Evolutionary conservation across 2,329 filamentous ascomycete genomes (phyloP).

Genomic region (Fusarium dlaminii): DNA sequence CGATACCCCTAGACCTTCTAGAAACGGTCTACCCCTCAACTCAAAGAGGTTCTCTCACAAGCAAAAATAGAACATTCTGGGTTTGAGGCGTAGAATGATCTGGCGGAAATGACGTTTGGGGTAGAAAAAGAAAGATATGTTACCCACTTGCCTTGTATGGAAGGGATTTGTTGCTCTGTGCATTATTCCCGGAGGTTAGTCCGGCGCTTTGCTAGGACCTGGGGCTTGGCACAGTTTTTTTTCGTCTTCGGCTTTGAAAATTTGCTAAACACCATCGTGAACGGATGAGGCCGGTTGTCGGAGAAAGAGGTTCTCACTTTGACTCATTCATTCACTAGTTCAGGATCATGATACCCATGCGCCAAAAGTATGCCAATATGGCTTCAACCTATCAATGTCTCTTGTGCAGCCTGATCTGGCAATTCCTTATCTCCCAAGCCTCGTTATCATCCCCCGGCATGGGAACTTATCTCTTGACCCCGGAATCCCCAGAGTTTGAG

Average conservation of each 20-base stretch:
- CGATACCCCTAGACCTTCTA: not conserved
- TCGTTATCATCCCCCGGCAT: constrained; percentile 10
- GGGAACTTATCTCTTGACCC: constrained; percentile 32
- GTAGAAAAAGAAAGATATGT: not conserved
- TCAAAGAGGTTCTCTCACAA: not conserved
- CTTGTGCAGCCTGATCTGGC: constrained; percentile 1
- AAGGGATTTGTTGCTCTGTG: constrained; percentile 3
- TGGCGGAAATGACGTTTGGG: constrained; percentile 4
- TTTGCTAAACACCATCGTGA: constrained; percentile 23
- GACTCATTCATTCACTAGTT: not conserved
- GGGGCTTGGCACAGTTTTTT: not conserved
- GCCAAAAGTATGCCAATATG: not conserved
- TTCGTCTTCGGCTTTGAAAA: not conserved
- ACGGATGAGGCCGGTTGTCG: constrained; percentile 10
- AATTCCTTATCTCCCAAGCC: constrained; percentile 27
- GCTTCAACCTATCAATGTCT: not conserved
- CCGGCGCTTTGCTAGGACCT: not conserved
- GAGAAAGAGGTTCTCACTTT: constrained; percentile 2
- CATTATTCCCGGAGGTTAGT: constrained; percentile 12
- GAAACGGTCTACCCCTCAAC: not conserved
- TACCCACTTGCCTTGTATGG: constrained; percentile 25
- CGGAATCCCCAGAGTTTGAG: constrained; percentile 27
- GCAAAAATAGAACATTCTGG: not conserved
- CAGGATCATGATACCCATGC: not conserved
- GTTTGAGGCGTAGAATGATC: not conserved